Conservation (phyloP, 2,329 filamentous ascomycete species). For the Pseudogymnoascus verrucosus region DNA sequence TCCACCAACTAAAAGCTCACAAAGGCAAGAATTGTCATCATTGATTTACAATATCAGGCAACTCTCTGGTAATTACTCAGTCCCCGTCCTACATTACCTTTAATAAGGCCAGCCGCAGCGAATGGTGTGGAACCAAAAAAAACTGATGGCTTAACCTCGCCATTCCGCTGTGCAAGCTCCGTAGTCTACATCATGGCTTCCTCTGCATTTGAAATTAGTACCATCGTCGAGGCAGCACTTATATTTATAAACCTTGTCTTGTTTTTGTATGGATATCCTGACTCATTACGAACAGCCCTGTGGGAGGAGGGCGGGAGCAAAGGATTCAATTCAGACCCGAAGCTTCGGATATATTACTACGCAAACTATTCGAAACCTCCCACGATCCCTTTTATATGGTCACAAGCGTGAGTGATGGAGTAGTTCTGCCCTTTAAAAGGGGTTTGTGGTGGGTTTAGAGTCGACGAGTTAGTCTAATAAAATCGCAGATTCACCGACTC, state of each 20-base stretch:
- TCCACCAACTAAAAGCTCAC: background rate
- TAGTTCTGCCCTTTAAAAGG: background rate
- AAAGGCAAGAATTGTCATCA: background rate
- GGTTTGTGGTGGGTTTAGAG: background rate
- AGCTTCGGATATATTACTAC: constrained; percentile 12
- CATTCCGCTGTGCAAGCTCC: background rate
- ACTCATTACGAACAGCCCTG: constrained; percentile 4
- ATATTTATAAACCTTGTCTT: background rate
- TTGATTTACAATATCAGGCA: background rate
- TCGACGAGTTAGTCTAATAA: background rate
- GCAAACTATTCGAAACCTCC: constrained; percentile 12
- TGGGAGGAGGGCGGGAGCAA: constrained; percentile 12
- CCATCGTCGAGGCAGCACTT: background rate
- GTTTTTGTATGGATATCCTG: constrained; percentile 9
- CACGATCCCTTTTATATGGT: constrained; percentile 14
- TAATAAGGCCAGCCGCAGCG: background rate
- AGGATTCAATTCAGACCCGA: constrained; percentile 14
- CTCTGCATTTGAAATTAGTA: background rate
- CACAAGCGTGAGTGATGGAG: constrained; percentile 8
- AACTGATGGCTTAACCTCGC: background rate
- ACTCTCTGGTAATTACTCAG: background rate
- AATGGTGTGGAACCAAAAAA: background rate
- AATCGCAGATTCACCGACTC: background rate
- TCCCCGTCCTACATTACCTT: background rate
- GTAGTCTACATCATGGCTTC: background rate